Evolutionary conservation across 23 red algal species (phyloP), one percentile per base, ranked within the genome.

Genomic region (Agarophyton chilense): DNA sequence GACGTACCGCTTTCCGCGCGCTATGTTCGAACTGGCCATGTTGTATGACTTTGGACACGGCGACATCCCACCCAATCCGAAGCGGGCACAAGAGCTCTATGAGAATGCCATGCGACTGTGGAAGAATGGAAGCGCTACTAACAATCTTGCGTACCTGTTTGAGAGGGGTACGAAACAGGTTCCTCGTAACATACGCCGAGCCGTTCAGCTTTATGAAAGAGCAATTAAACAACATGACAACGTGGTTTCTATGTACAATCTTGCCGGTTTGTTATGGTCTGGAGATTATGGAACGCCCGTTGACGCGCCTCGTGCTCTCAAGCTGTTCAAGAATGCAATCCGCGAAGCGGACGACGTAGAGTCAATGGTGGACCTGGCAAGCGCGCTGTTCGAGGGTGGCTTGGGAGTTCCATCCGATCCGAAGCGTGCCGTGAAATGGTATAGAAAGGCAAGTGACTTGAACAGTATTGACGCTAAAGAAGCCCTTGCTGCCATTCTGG

Each of bases 361-460:
- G 28, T 63, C 81, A 13, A 85, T 85, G 81, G 61, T 85, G 1
- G 58, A 85, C 38, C n/a, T 85, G 81, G 81, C 81, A 35, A 58
- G 52, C 52, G 36, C 56, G 13, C 49, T 81, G 14, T 81, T 57
- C 52, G 52, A 81, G 52, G 77, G 77, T 55, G 77, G 46, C 2
- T 21, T 11, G 28, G 73, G 73, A 34, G 73, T 78, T 4, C 46
- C 46, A 2, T 54, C 51, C 1, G 42, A 78, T 18, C 46, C 73
- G 42, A 56, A 31, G 24, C 73, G 45, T 38, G 73, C 73, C 1
- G 51, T 78, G 45, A 56, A 56, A 45, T 78, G 44, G 73, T 78
- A 78, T 16, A 56, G 3, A 7, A 52, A 56, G 31, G 73, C 73
- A 14, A 78, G 51, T 26, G 45, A 78, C 6, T 1, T 36, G 39